These are phyloP conservation scores for Pestalotiopsis sp. DNA, from an alignment of 2,329 filamentous ascomycete species.

Conservation along the genomic window DNA sequence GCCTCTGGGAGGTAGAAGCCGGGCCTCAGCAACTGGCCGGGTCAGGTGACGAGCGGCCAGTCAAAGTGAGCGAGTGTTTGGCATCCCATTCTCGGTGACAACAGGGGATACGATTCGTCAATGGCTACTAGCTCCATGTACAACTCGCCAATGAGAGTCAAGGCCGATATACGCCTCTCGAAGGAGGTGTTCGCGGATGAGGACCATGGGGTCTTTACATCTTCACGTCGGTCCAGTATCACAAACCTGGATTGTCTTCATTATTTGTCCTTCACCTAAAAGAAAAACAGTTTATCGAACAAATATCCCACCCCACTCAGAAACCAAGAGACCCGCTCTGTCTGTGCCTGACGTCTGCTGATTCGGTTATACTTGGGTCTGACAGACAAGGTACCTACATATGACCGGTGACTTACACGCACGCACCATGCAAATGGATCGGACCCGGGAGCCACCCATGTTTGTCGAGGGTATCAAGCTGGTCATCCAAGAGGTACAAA, in stretches of 20 bases:
- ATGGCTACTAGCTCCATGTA: slow-evolving; percentile 4
- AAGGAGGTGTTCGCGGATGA: slow-evolving; percentile 6
- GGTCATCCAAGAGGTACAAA: slow-evolving; percentile 14
- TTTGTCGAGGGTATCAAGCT: slow-evolving; percentile 14
- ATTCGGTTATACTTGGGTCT: slow-evolving; percentile 9
- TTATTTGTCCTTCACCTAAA: slow-evolving; percentile 12
- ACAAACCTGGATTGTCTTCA: slow-evolving; percentile 11
- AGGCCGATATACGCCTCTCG: slow-evolving; percentile 8
- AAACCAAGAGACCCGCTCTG: slow-evolving; percentile 13
- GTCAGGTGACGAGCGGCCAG: slow-evolving; percentile 11
- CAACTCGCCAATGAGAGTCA: slow-evolving; percentile 6
- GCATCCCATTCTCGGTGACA: slow-evolving; percentile 10
- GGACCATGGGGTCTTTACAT: slow-evolving; percentile 11
- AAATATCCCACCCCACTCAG: slow-evolving; percentile 13
- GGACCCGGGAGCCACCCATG: slow-evolving; percentile 4
- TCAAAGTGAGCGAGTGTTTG: background rate
- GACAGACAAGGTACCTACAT: slow-evolving; percentile 11
- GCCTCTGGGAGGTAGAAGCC: background rate
- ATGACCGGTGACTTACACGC: slow-evolving; percentile 17
- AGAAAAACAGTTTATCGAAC: slow-evolving; percentile 10
- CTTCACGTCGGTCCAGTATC: slow-evolving; percentile 7
- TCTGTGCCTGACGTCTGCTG: slow-evolving; percentile 10
- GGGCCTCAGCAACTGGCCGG: slow-evolving; percentile 13
- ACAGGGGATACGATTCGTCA: slow-evolving; percentile 9
- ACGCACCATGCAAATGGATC: slow-evolving; percentile 12